phyloP scores from a whole-genome alignment of 2,329 filamentous ascomycete genomes.

The Exophiala mesophila region DNA sequence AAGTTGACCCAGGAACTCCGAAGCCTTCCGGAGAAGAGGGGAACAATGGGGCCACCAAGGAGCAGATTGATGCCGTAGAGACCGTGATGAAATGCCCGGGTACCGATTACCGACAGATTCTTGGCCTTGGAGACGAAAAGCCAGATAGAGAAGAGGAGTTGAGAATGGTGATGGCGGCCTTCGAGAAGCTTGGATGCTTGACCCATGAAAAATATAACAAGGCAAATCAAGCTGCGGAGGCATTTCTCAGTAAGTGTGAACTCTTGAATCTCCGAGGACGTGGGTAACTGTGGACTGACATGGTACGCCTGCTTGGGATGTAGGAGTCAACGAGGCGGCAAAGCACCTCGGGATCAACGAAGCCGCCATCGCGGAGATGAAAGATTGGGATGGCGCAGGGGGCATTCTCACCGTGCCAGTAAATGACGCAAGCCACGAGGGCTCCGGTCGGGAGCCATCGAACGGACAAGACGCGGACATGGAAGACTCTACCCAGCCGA shows the following conservation, averaged over 20 bases:
- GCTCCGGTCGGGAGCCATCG: too few species aligned
- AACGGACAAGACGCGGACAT: too few species aligned
- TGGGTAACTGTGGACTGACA: constrained; percentile 5
- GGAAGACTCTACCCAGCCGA: too few species aligned
- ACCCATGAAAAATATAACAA: constrained; percentile 31
- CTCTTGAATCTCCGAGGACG: constrained; percentile 3
- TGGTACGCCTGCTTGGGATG: constrained; percentile 3
- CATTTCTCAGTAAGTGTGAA: constrained; percentile 5
- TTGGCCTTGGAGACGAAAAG: constrained; percentile 7
- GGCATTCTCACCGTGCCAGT: constrained; percentile 2
- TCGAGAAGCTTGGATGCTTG: constrained; percentile 9
- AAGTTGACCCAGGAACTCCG: too few species aligned
- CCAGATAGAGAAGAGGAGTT: constrained; percentile 9
- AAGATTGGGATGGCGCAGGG: constrained; percentile 7
- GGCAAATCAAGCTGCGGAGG: constrained; percentile 20
- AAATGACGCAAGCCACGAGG: constrained; percentile 4
- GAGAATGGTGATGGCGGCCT: constrained; percentile 4
- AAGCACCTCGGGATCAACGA: constrained; percentile 8
- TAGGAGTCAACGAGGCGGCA: constrained; percentile 10
- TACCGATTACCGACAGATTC: too few species aligned
- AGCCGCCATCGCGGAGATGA: constrained; percentile 7
- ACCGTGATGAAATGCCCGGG: constrained; percentile 10
- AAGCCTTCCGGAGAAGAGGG: too few species aligned
- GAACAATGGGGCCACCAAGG: constrained; percentile 9
- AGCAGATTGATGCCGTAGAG: constrained; percentile 12